Evolutionary conservation across 305 asterid genomes (phyloP).

Genomic region (Fraxinus floribunda): DNA sequence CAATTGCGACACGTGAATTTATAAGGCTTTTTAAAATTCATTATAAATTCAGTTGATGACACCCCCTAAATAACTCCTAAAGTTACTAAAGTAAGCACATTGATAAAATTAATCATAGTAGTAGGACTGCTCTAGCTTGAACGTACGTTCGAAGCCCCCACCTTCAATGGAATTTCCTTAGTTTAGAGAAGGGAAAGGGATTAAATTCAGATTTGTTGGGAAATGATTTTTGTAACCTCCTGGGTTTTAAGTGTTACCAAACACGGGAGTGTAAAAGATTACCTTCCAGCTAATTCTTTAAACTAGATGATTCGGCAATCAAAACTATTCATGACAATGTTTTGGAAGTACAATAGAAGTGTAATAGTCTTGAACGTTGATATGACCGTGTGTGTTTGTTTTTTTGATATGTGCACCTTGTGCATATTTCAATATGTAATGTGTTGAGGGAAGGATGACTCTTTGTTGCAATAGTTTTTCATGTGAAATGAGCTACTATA

Average conservation of each 20-base stretch:
- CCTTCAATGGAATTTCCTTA: background rate
- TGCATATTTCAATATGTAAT: background rate
- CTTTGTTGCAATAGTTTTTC: background rate
- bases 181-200: background rate
- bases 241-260: background rate
- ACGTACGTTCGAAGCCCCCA: background rate
- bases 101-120: background rate
- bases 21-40: background rate
- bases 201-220: background rate
- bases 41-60: background rate
- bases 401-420: background rate
- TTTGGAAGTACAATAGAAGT: background rate
- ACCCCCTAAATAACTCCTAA: background rate
- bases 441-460: background rate
- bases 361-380: background rate
- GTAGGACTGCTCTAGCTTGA: background rate
- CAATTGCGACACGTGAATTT: background rate
- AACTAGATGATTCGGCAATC: background rate
- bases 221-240: background rate
- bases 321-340: background rate
- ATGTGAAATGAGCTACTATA: background rate
- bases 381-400: background rate
- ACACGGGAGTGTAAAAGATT: background rate
- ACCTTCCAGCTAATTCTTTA: background rate
- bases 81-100: background rate